A percentile compares a stretch with the other conserved stretches of the same genome.
Conservation (phyloP, 306 rosid genomes). For the Quercus robur region DNA sequence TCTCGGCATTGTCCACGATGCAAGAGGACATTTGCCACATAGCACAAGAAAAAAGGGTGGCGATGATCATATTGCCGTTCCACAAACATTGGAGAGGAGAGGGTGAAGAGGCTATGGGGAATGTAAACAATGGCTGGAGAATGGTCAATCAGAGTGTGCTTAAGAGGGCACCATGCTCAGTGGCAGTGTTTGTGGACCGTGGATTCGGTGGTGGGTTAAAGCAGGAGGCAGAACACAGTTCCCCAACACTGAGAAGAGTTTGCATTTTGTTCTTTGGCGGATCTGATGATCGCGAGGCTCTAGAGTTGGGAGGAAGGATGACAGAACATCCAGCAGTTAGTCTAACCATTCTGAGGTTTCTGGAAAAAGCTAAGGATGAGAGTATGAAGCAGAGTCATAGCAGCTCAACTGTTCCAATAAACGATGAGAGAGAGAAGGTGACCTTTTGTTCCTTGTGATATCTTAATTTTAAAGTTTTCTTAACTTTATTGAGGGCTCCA, state of each 20-base stretch:
- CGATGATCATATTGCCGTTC: slow-evolving; percentile 35
- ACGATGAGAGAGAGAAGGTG: slow-evolving; percentile 9
- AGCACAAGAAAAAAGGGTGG: slow-evolving; percentile 28
- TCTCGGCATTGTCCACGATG: slow-evolving; percentile 31
- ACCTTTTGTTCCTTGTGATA: neutral
- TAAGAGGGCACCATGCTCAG: slow-evolving; percentile 27
- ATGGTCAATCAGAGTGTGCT: slow-evolving; percentile 44
- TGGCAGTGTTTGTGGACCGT: slow-evolving; percentile 28
- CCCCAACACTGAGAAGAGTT: slow-evolving; percentile 8
- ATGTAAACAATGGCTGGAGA: slow-evolving; percentile 28
- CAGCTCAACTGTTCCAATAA: neutral
- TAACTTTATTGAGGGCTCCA: too few species aligned
- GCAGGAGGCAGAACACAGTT: neutral
- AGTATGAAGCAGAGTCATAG: neutral
- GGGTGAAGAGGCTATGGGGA: slow-evolving; percentile 8
- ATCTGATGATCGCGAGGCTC: slow-evolving; percentile 31
- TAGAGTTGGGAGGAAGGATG: slow-evolving; percentile 39
- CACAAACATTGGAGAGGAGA: slow-evolving; percentile 27
- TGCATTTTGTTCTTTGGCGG: slow-evolving; percentile 40
- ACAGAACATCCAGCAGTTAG: slow-evolving; percentile 30
- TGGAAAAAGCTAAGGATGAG: neutral
- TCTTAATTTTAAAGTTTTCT: neutral
- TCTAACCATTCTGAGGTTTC: slow-evolving; percentile 26
- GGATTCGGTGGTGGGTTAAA: neutral
- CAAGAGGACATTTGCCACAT: slow-evolving; percentile 44